These are phyloP conservation scores for Arthrinium phaeospermum DNA, from an alignment of 2,329 filamentous ascomycete species.

Conservation along the genomic window DNA sequence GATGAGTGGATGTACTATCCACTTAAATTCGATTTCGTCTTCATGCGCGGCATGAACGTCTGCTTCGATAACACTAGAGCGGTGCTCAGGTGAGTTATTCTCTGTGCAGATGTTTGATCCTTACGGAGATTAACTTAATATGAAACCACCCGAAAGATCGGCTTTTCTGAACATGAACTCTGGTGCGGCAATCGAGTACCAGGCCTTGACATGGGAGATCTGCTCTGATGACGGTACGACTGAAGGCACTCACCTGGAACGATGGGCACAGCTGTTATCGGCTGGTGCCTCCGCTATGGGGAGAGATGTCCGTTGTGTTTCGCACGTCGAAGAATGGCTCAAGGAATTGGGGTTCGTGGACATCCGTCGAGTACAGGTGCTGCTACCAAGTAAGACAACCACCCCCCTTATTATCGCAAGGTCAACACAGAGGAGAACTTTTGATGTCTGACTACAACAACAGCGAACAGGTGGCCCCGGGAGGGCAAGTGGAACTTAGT, in stretches of 20 bases:
- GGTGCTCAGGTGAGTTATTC: not conserved
- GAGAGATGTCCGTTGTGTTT: not conserved
- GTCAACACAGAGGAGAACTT: not conserved
- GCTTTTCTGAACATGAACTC: not conserved
- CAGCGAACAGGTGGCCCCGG: not conserved
- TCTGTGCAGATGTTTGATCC: not conserved
- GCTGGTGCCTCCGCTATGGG: not conserved
- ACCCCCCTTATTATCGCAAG: not conserved
- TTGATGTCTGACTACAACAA: not conserved
- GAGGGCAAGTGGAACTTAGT: not conserved
- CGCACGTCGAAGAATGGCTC: not conserved
- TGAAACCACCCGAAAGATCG: not conserved
- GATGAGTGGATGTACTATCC: slow-evolving; percentile 5
- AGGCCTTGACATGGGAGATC: not conserved
- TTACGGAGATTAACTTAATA: not conserved
- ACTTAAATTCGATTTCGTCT: slow-evolving; percentile 20
- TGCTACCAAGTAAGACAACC: not conserved
- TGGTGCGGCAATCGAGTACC: not conserved
- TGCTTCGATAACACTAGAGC: slow-evolving; percentile 20
- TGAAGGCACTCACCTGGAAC: not conserved
- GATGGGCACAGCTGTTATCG: not conserved
- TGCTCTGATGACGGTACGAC: not conserved
- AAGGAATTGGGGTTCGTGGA: not conserved
- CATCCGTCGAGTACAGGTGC: not conserved
- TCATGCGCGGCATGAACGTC: slow-evolving; percentile 5